A percentile compares a stretch with the other conserved stretches of the same genome.
Conservation (phyloP, 495 filamentous ascomycete species). For the Penicillium canescens region DNA sequence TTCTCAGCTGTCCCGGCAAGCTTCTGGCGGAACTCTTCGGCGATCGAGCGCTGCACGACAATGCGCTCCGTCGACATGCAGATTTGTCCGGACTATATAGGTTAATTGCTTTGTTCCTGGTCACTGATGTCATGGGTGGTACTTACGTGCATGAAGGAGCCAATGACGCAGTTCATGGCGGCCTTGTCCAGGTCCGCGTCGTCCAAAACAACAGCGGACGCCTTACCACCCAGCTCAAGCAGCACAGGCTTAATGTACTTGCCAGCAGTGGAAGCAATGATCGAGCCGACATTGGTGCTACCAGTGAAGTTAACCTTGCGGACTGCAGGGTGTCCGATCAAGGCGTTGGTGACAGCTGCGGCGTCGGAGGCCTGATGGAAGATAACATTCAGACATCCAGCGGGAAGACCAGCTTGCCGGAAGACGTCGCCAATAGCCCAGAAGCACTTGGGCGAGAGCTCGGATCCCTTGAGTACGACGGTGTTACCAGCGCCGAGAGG, state of each 20-base stretch:
- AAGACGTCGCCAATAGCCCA: conserved; percentile 70
- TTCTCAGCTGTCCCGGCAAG: conserved; percentile 47
- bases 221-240: conserved; percentile 65
- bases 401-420: conserved; percentile 69
- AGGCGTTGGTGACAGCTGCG: conserved; percentile 51
- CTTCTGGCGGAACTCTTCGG: conserved; percentile 62
- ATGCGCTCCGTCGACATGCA: conserved; percentile 94
- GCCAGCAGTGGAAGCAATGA: conserved; percentile 56
- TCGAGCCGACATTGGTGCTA: conserved; percentile 54
- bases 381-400: conserved; percentile 57
- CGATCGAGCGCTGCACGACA: conserved; percentile 71
- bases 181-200: conserved; percentile 60
- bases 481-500: no score
- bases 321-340: conserved; percentile 57
- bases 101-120: neutral
- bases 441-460: no score
- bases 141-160: conserved; percentile 56
- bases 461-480: no score
- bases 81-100: conserved; percentile 67
- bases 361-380: conserved; percentile 55
- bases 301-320: conserved; percentile 67
- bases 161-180: conserved; percentile 49
- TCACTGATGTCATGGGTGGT: neutral
- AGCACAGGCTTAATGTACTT: conserved; percentile 59
- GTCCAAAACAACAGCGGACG: conserved; percentile 57